phyloP scores from a whole-genome alignment of 805 yeast species.

The Priceomyces melissophilus region DNA sequence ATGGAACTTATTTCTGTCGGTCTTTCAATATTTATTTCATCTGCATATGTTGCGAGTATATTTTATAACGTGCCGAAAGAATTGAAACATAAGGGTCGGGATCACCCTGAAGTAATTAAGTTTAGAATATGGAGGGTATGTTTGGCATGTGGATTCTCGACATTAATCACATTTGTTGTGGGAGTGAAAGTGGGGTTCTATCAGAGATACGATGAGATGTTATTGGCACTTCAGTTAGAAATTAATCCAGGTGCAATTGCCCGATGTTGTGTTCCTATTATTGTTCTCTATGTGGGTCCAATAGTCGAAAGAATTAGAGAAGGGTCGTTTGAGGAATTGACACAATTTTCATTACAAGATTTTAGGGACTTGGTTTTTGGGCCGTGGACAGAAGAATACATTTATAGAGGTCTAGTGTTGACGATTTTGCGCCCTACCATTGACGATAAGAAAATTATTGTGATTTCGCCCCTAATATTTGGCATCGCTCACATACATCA shows the following conservation, averaged over 20 bases:
- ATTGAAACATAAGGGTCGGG: conserved; percentile 26
- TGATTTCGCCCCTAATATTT: conserved; percentile 59
- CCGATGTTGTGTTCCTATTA: neutral
- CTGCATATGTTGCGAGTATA: conserved; percentile 45
- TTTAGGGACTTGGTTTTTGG: conserved; percentile 62
- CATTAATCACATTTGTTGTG: conserved; percentile 27
- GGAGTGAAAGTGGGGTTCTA: conserved; percentile 13
- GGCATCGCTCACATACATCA: conserved; percentile 82
- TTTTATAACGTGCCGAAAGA: conserved; percentile 25
- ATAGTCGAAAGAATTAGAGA: conserved; percentile 20
- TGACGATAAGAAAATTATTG: neutral
- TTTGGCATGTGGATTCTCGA: conserved; percentile 24
- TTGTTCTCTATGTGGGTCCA: conserved; percentile 37
- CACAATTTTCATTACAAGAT: conserved; percentile 30
- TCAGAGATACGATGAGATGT: conserved; percentile 5
- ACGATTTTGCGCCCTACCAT: conserved; percentile 16
- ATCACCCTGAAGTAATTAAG: conserved; percentile 41
- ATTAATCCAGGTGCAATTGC: neutral
- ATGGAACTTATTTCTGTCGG: neutral
- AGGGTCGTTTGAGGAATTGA: conserved; percentile 7
- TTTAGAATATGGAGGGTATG: conserved; percentile 39
- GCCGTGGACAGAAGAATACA: conserved; percentile 75
- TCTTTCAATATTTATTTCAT: conserved; percentile 34
- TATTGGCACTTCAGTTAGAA: conserved; percentile 25
- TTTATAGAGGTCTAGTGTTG: conserved; percentile 53